These are phyloP conservation scores for Termitomyces sp. DNA, from an alignment of 768 basidiomycete genomes.

Conservation along the genomic window DNA sequence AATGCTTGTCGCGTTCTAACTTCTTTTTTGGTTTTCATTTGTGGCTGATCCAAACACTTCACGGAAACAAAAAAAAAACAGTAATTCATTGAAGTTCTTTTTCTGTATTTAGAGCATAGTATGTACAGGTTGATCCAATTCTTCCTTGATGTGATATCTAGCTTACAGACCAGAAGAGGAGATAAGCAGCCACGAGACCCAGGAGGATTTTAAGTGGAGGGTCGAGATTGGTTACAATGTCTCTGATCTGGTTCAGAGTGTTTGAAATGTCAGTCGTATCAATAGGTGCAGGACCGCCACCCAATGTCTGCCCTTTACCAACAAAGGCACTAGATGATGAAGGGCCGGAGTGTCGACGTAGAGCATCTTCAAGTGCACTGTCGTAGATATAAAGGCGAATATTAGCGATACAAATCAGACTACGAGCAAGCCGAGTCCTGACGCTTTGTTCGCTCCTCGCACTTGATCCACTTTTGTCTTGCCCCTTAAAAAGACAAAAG, in stretches of 20 bases:
- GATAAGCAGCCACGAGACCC: slow-evolving; percentile 57
- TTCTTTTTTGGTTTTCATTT: not conserved
- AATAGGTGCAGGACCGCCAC: slow-evolving; percentile 36
- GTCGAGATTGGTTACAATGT: slow-evolving; percentile 44
- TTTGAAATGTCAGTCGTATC: slow-evolving; percentile 28
- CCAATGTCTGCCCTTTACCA: slow-evolving; percentile 72
- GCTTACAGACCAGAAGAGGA: slow-evolving; percentile 49
- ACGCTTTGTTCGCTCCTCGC: slow-evolving; percentile 66
- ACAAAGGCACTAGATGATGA: slow-evolving; percentile 46
- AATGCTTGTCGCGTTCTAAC: slow-evolving; percentile 8
- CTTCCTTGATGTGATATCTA: slow-evolving; percentile 7
- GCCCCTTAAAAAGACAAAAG: slow-evolving; percentile 75
- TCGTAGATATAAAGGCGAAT: not conserved
- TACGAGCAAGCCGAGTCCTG: slow-evolving; percentile 15
- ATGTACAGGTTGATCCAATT: not conserved
- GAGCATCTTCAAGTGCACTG: slow-evolving; percentile 56
- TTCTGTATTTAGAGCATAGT: not conserved
- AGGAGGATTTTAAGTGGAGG: slow-evolving; percentile 65
- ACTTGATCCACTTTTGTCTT: slow-evolving; percentile 63
- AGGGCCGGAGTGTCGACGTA: slow-evolving; percentile 45
- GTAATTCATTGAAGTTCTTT: not conserved
- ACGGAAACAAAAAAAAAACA: not conserved
- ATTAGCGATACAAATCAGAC: not conserved
- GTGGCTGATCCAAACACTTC: not conserved
- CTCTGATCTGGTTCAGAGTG: slow-evolving; percentile 26